A percentile compares a stretch with the other conserved stretches of the same genome.
These are phyloP conservation scores for Noccaea caerulescens DNA, from an alignment of 345 rosid genomes.

Conservation along the genomic window DNA sequence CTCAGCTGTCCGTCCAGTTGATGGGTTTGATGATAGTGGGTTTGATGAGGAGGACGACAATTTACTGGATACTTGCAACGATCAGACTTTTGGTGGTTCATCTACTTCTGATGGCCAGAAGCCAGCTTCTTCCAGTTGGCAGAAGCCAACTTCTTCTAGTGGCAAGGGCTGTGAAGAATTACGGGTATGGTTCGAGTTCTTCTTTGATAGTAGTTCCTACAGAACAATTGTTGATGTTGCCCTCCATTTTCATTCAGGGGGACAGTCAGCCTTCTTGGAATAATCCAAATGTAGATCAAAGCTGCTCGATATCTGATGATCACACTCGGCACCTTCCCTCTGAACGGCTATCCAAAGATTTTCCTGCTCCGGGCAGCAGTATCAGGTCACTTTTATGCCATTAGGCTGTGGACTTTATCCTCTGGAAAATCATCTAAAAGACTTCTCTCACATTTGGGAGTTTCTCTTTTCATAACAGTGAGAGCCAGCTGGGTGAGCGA, in stretches of 20 bases:
- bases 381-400: constrained; percentile 55
- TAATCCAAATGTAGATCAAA: constrained; percentile 46
- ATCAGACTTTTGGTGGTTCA: constrained; percentile 63
- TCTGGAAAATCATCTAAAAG: constrained; percentile 1
- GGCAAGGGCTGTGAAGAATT: constrained; percentile 52
- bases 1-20: constrained; percentile 73
- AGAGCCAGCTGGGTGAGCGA: constrained; percentile 35
- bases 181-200: constrained; percentile 36
- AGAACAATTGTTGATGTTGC: constrained; percentile 13
- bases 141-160: constrained; percentile 46
- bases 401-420: constrained; percentile 10
- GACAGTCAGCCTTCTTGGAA: constrained; percentile 53
- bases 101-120: constrained; percentile 49
- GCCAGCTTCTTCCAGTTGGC: constrained; percentile 44
- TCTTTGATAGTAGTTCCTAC: constrained; percentile 27
- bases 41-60: constrained; percentile 70
- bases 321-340: constrained; percentile 49
- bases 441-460: constrained; percentile 22
- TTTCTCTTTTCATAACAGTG: constrained; percentile 25
- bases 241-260: constrained; percentile 55
- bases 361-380: constrained; percentile 47
- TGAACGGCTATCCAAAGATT: constrained; percentile 49
- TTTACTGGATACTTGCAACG: constrained; percentile 59
- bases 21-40: constrained; percentile 73
- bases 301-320: constrained; percentile 47